Base-by-base conservation (phyloP, 257 asterid genomes). In the Ocimum tenuiflorum region DNA sequence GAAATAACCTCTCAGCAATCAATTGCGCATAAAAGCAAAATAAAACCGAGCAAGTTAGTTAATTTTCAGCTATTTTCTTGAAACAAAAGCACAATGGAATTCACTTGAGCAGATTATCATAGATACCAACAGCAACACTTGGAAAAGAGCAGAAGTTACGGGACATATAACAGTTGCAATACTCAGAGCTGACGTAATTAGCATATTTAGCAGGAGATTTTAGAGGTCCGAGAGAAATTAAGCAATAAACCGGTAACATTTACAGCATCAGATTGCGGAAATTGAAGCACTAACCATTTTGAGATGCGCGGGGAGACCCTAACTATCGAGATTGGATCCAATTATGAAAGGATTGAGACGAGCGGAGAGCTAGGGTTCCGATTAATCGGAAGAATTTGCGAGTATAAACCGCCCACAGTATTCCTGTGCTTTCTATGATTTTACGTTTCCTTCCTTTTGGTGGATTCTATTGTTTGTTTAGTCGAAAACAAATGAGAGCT, bases 271-370 rank as follows among this genome's bases (percentile, higher is more conserved):
- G 7, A 39, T 47, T 20, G 59, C 47, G 11, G 31, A 11, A 52
- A 56, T 60, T 23, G 10, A 62, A 43, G 35, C 52, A 78, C 69
- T 53, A 15, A 80, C 88, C 88, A 83, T 83, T 2, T 67, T 80
- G 80, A 70, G 65, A 36, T 60, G 69, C 46, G 68, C 27, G 8
- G 36, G 74, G 65, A 54, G 72, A 53, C 80, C 79, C 77, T 65
- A 68, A 50, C 14, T 22, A 0, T 1, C 49, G 52, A 55, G 69
- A 72, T 68, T 72, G 17, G 74, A 68, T 77, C 58, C 59, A 68
- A 68, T 15, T 19, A 70, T 42, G 79, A 43, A 64, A 49, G 19
- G 65, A 67, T 35, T 42, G 68, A n/a, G 47, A 23, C 23, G 71
- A 47, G 76, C 53, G 65, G 59, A 22, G 67, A 70, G 49, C 64